These are phyloP conservation scores for Mycena chlorophos DNA, from an alignment of 768 basidiomycete genomes.

Conservation along the genomic window DNA sequence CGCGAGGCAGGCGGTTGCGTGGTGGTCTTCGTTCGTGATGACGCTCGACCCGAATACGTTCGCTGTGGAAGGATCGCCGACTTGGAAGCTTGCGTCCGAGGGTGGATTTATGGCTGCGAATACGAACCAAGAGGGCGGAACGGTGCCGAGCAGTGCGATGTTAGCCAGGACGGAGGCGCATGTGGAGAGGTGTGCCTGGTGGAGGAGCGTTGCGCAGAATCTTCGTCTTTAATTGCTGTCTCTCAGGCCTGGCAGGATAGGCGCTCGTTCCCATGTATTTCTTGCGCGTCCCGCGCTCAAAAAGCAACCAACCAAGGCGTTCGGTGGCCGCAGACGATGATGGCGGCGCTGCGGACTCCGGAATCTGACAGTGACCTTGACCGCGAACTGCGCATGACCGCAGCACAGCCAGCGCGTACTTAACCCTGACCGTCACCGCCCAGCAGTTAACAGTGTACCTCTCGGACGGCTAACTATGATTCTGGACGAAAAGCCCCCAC, in stretches of 20 bases:
- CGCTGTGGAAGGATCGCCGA: slow-evolving; percentile 19
- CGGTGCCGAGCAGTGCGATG: slow-evolving; percentile 12
- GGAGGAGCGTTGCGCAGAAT: slow-evolving; percentile 17
- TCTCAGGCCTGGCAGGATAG: too few species aligned
- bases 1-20: slow-evolving; percentile 20
- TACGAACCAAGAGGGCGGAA: neutral
- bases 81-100: slow-evolving; percentile 14
- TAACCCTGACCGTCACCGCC: neutral
- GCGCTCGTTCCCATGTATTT: too few species aligned
- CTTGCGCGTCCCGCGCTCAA: too few species aligned
- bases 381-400: neutral
- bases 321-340: too few species aligned
- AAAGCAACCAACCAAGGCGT: too few species aligned
- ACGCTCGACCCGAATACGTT: slow-evolving; percentile 20
- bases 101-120: slow-evolving; percentile 19
- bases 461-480: slow-evolving; percentile 9
- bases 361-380: too few species aligned
- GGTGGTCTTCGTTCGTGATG: slow-evolving; percentile 23
- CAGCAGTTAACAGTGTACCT: neutral
- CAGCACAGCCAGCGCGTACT: neutral
- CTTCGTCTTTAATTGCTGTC: slow-evolving; percentile 19
- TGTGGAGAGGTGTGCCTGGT: slow-evolving; percentile 19
- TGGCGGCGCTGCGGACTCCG: too few species aligned
- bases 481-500: slow-evolving; percentile 21
- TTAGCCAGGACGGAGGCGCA: neutral